A percentile compares a stretch with the other conserved stretches of the same genome.
These are phyloP conservation scores for Eutreptiella sp. DNA, from an alignment of 208 protist genomes.

Conservation along the genomic window DNA sequence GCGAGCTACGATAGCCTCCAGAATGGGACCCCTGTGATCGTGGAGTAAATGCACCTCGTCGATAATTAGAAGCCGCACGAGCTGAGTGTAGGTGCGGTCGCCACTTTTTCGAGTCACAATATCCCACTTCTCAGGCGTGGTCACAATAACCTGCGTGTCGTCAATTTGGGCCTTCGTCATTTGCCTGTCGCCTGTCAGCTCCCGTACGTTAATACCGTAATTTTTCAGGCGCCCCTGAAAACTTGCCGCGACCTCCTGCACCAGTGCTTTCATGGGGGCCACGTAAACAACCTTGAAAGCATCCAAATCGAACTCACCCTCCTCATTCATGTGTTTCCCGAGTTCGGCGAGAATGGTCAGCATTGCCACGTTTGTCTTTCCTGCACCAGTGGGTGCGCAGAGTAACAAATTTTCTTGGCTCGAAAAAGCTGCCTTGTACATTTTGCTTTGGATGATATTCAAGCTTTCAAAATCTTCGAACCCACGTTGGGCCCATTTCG, in stretches of 20 bases:
- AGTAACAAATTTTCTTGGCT: constrained; percentile 95
- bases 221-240: constrained; percentile 82
- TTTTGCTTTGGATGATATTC: constrained; percentile 92
- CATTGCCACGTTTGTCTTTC: constrained; percentile 99
- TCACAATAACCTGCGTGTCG: constrained; percentile 96
- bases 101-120: constrained; percentile 96
- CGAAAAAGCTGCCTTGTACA: constrained; percentile 87
- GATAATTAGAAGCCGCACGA: constrained; percentile 86
- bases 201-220: constrained; percentile 88
- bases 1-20: constrained; percentile 97
- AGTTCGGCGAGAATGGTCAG: constrained; percentile 93
- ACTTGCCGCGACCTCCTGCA: constrained; percentile 97
- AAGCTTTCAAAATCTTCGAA: constrained; percentile 62
- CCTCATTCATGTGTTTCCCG: constrained; percentile 40
- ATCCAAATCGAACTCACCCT: constrained; percentile 49
- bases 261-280: constrained; percentile 99
- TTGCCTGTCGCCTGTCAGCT: constrained; percentile 96
- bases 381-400: constrained; percentile 97
- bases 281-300: constrained; percentile 99
- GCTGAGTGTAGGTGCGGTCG: constrained; percentile 59
- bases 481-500: constrained; percentile 58
- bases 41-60: constrained; percentile 99
- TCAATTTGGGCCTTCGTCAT: constrained; percentile 92
- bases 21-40: constrained; percentile 95
- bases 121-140: constrained; percentile 99